phyloP scores from a whole-genome alignment of 1,284 basidiomycete genomes.

The Trichosporon sp. region DNA sequence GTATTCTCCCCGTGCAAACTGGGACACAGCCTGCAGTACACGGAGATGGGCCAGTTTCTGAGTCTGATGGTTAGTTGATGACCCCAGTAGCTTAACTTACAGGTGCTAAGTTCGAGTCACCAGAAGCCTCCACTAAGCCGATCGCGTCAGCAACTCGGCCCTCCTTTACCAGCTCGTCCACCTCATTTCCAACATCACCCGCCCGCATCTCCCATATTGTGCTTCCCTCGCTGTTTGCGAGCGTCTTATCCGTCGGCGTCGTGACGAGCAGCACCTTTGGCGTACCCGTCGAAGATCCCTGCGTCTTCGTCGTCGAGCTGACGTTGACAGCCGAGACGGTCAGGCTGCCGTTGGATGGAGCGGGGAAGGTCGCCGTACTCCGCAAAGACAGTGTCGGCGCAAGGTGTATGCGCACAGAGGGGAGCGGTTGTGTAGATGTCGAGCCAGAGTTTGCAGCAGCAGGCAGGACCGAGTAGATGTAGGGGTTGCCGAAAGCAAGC shows the following conservation, averaged over 20 bases:
- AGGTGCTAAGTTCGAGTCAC: conserved; percentile 61
- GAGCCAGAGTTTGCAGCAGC: conserved; percentile 16
- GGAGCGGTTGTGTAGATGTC: conserved; percentile 46
- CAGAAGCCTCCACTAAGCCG: conserved; percentile 65
- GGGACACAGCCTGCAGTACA: conserved; percentile 66
- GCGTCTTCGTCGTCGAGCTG: background rate
- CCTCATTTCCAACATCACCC: conserved; percentile 68
- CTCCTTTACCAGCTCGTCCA: conserved; percentile 72
- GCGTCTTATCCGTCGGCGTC: conserved; percentile 64
- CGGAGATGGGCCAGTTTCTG: conserved; percentile 56
- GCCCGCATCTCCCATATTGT: conserved; percentile 71
- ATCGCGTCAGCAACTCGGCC: conserved; percentile 76
- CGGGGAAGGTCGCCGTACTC: conserved; percentile 63
- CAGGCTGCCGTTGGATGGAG: conserved; percentile 25
- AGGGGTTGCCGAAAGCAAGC: conserved; percentile 73
- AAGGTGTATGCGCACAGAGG: conserved; percentile 71
- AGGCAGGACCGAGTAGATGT: conserved; percentile 73
- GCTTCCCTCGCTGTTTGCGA: conserved; percentile 61
- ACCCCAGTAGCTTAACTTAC: conserved; percentile 43
- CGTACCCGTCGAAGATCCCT: background rate
- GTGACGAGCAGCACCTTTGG: conserved; percentile 57
- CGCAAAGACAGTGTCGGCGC: conserved; percentile 62
- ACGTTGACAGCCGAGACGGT: conserved; percentile 13
- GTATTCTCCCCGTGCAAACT: conserved; percentile 56
- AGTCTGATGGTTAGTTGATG: background rate